phyloP scores from a whole-genome alignment of 2,329 filamentous ascomycete species.

The Tolypocladium ovalisporum region DNA sequence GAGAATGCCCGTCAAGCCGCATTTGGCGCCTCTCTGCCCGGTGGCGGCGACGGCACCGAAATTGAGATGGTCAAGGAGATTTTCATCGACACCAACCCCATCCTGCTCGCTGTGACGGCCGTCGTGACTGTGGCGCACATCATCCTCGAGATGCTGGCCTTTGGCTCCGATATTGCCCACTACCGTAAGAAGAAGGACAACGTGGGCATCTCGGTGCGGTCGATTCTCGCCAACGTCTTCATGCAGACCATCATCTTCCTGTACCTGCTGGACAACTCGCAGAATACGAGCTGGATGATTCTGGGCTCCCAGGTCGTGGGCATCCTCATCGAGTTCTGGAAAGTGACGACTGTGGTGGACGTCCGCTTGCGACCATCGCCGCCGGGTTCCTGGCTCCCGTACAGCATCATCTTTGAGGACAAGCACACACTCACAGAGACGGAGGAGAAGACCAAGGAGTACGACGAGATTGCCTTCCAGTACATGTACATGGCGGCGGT shows the following conservation, averaged over 20 bases:
- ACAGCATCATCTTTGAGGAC: conserved; percentile 78
- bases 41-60: conserved; percentile 80
- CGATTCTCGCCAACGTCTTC: conserved; percentile 92
- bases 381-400: conserved; percentile 64
- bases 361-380: conserved; percentile 64
- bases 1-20: conserved; percentile 71
- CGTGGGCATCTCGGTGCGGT: conserved; percentile 89
- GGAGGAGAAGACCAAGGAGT: conserved; percentile 96
- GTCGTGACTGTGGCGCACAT: conserved; percentile 84
- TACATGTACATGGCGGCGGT: conserved; percentile 92
- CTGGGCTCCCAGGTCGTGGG: conserved; percentile 84
- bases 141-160: conserved; percentile 89
- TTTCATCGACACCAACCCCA: conserved; percentile 86
- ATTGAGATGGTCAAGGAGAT: conserved; percentile 97
- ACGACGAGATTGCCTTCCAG: conserved; percentile 94
- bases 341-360: conserved; percentile 90
- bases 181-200: conserved; percentile 99
- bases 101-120: conserved; percentile 74
- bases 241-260: conserved; percentile 96
- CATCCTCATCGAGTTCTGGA: conserved; percentile 65
- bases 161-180: conserved; percentile 94
- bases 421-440: conserved; percentile 94
- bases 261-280: conserved; percentile 93
- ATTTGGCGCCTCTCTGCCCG: conserved; percentile 57
- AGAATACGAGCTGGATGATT: conserved; percentile 99